Percentiles rank a stretch among this genome's conserved stretches.
Conservation (phyloP, 2,329 filamentous ascomycete genomes). For the Venturiaceae sp. region DNA sequence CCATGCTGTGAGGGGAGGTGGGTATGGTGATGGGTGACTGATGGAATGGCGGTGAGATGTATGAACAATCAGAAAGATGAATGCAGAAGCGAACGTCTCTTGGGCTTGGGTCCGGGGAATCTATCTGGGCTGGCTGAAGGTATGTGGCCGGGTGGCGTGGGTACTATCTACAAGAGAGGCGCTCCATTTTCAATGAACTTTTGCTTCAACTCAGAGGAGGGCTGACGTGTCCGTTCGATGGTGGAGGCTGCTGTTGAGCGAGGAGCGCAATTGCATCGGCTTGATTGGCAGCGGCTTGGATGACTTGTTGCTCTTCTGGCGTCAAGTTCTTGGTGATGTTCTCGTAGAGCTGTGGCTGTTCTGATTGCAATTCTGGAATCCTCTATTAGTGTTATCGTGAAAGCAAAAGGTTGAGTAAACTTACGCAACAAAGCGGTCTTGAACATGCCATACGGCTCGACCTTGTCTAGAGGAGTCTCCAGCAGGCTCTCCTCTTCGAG, state of each 20-base stretch:
- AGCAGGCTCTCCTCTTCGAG: conserved; percentile 87
- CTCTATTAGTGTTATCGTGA: conserved; percentile 9
- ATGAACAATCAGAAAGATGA: neutral
- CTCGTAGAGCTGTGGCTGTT: conserved; percentile 82
- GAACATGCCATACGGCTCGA: conserved; percentile 91
- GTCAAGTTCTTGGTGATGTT: conserved; percentile 69
- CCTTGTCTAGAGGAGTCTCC: conserved; percentile 87
- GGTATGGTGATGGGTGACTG: neutral
- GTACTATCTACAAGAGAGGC: neutral
- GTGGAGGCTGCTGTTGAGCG: neutral
- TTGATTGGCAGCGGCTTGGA: conserved; percentile 68
- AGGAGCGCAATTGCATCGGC: conserved; percentile 47
- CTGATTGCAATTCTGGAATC: conserved; percentile 67
- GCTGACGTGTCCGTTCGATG: neutral
- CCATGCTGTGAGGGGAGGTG: neutral
- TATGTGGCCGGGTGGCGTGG: neutral
- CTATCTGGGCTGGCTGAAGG: neutral
- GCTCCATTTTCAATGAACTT: neutral
- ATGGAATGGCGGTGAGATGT: neutral
- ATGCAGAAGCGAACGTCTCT: neutral
- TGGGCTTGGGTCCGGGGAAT: neutral
- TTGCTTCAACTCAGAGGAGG: neutral
- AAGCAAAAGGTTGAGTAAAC: conserved; percentile 26
- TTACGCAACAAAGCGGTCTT: conserved; percentile 71
- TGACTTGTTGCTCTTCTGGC: conserved; percentile 69